These are phyloP conservation scores for Bondarzewia mesenterica DNA, from an alignment of 1,284 basidiomycete species.

Conservation along the genomic window DNA sequence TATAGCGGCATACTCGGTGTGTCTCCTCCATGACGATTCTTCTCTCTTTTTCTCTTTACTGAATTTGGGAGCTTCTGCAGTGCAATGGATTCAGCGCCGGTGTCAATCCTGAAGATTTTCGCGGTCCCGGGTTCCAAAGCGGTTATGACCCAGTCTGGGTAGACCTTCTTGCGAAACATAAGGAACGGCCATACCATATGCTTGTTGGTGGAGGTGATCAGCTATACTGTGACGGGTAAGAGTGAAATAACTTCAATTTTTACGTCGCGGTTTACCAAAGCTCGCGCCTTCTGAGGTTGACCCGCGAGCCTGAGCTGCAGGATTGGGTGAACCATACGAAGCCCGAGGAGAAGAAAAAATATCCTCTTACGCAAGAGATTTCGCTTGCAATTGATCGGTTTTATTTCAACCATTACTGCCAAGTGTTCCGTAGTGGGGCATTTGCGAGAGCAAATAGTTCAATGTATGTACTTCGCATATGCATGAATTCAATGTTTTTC, in stretches of 20 bases:
- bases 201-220: constrained; percentile 84
- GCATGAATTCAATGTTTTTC: neutral
- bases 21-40: constrained; percentile 11
- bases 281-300: constrained; percentile 34
- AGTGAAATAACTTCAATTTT: too few relatives aligned
- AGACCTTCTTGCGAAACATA: constrained; percentile 80
- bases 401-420: constrained; percentile 88
- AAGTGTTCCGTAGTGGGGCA: constrained; percentile 79
- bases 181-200: constrained; percentile 76
- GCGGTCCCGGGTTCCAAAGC: constrained; percentile 62
- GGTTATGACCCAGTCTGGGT: constrained; percentile 92
- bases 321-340: constrained; percentile 74
- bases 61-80: constrained; percentile 32
- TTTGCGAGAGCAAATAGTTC: constrained; percentile 91
- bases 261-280: neutral
- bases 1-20: constrained; percentile 81
- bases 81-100: constrained; percentile 81
- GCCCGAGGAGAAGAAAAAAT: constrained; percentile 54
- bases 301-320: constrained; percentile 71
- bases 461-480: constrained; percentile 50
- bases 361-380: constrained; percentile 70
- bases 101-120: constrained; percentile 73
- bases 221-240: constrained; percentile 69
- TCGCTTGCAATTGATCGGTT: constrained; percentile 78
- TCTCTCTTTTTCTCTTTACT: neutral